Conservation (phyloP, 2,329 filamentous ascomycete genomes). For the Dactylellina haptotyla region DNA sequence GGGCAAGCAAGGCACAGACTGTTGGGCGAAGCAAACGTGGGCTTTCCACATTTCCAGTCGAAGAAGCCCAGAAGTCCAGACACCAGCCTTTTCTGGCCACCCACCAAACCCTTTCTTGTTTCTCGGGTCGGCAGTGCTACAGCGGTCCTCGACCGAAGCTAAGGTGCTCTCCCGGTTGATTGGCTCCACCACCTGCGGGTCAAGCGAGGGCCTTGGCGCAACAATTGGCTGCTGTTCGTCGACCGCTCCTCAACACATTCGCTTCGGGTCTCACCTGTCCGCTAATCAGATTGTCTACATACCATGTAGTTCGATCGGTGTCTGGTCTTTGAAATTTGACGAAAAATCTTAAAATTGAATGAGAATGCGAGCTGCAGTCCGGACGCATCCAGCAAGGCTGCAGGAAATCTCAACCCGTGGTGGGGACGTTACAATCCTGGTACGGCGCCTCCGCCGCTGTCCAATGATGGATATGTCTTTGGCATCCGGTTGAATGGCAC, state of each 20-base stretch:
- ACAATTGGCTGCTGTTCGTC: constrained; percentile 38
- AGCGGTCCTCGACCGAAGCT: not conserved
- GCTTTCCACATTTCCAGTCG: not conserved
- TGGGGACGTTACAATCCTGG: constrained; percentile 36
- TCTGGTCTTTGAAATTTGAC: constrained; percentile 43
- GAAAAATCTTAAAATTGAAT: constrained; percentile 36
- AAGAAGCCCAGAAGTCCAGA: not conserved
- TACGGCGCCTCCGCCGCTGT: constrained; percentile 45
- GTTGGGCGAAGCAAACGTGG: not conserved
- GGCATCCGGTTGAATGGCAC: constrained; percentile 16
- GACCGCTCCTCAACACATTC: constrained; percentile 51
- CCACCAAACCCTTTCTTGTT: not conserved
- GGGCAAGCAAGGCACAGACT: too few relatives aligned
- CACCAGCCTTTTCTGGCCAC: not conserved
- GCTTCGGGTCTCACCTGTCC: constrained; percentile 44
- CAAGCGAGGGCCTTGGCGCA: constrained; percentile 34
- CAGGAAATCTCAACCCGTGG: constrained; percentile 52
- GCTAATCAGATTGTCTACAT: constrained; percentile 35
- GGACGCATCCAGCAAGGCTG: constrained; percentile 46
- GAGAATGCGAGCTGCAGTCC: constrained; percentile 16
- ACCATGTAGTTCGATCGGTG: constrained; percentile 30
- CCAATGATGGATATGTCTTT: constrained; percentile 32
- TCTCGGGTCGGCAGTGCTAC: constrained; percentile 5
- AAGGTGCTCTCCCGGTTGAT: constrained; percentile 24
- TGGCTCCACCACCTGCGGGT: constrained; percentile 38